Conservation (phyloP, 331 rosid genomes). For the Malus hybrid region DNA sequence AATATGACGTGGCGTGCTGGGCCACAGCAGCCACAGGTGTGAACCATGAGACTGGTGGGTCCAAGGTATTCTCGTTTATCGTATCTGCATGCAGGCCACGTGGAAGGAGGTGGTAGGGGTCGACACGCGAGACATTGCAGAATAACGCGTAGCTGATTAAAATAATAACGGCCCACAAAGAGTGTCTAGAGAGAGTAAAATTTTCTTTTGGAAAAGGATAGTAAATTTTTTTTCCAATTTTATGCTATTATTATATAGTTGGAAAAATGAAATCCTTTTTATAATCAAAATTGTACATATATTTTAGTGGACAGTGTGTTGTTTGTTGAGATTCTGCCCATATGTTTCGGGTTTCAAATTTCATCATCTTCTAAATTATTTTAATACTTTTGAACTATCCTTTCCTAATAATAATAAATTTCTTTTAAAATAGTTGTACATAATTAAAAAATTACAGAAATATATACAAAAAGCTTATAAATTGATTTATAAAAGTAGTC, state of each 20-base stretch:
- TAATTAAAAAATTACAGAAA: too few species aligned
- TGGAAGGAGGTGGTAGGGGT: slow-evolving; percentile 18
- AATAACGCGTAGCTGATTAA: slow-evolving; percentile 34
- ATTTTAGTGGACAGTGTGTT: too few species aligned
- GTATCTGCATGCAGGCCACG: slow-evolving; percentile 43
- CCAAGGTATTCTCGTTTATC: background rate
- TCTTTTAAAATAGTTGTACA: too few species aligned
- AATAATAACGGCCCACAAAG: slow-evolving; percentile 15
- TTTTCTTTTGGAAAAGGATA: too few species aligned
- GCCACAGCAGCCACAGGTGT: slow-evolving; percentile 10
- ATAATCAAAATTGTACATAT: background rate
- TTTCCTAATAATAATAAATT: too few species aligned
- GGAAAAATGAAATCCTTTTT: background rate
- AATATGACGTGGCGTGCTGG: background rate
- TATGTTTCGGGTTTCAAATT: too few species aligned
- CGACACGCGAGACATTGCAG: slow-evolving; percentile 22
- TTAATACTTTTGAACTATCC: too few species aligned
- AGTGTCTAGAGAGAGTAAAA: background rate
- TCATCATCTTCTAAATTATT: too few species aligned
- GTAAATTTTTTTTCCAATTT: background rate
- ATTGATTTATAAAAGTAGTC: too few species aligned
- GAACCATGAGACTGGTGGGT: slow-evolving; percentile 28
- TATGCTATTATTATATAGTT: too few species aligned
- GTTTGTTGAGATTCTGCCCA: too few species aligned
- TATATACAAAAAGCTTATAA: too few species aligned